phyloP scores from a whole-genome alignment of 108 stramenopile species.

The Skeletonema menzelii region DNA sequence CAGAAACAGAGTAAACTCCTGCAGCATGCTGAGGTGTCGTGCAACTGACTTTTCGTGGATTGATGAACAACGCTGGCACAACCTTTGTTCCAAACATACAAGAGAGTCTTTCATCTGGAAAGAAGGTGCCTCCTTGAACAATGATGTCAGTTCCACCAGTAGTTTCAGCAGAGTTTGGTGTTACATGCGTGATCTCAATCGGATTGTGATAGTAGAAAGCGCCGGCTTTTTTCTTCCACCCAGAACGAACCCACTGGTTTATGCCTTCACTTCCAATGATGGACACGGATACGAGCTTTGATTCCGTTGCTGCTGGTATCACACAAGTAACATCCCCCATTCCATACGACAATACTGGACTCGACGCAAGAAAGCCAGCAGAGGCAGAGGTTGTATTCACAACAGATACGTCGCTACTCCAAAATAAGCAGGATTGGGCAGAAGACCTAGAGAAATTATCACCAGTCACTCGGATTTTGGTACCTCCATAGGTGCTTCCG shows the following conservation, averaged over 20 bases:
- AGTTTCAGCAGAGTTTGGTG: conserved; percentile 49
- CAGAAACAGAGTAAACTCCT: conserved; percentile 56
- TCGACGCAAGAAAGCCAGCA: conserved; percentile 1
- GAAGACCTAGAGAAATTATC: conserved; percentile 42
- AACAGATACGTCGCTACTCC: conserved; percentile 27
- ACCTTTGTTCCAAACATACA: conserved; percentile 58
- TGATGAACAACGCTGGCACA: conserved; percentile 46
- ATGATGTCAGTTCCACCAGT: conserved; percentile 64
- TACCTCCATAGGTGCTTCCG: conserved; percentile 63
- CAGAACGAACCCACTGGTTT: background rate
- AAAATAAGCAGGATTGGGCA: conserved; percentile 59
- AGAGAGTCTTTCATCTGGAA: conserved; percentile 35
- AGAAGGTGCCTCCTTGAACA: conserved; percentile 65
- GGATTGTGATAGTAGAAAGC: conserved; percentile 53
- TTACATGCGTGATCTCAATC: conserved; percentile 34
- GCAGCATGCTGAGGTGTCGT: conserved; percentile 51
- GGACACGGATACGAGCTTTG: background rate
- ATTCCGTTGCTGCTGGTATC: background rate
- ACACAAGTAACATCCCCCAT: conserved; percentile 20
- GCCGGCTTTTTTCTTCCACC: background rate
- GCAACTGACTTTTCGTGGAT: conserved; percentile 53
- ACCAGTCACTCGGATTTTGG: conserved; percentile 51
- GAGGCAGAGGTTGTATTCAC: no score
- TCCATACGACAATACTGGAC: conserved; percentile 18
- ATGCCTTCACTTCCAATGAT: conserved; percentile 1